phyloP scores from a whole-genome alignment of 495 filamentous ascomycete genomes.

The Trypethelium eluteriae region DNA sequence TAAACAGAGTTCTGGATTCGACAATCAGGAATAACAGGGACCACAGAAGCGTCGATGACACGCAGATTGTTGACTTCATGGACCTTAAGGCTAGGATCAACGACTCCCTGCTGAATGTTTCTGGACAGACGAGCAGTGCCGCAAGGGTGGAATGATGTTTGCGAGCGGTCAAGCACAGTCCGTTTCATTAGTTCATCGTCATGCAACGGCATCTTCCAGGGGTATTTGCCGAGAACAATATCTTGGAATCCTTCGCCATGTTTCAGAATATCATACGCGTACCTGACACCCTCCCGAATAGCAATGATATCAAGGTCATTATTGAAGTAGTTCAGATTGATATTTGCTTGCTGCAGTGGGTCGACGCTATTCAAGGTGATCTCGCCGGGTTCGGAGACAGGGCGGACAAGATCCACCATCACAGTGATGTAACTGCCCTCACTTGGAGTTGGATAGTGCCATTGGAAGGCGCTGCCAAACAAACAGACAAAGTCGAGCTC shows the following conservation, averaged over 20 bases:
- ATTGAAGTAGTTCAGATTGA: background rate
- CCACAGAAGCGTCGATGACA: slow-evolving; percentile 16
- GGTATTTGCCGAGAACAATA: background rate
- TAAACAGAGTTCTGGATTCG: background rate
- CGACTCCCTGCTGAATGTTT: slow-evolving; percentile 12
- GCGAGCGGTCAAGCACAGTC: background rate
- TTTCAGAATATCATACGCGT: background rate
- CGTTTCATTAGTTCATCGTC: background rate
- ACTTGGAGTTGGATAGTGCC: slow-evolving; percentile 27
- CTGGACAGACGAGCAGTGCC: background rate
- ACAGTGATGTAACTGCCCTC: slow-evolving; percentile 48
- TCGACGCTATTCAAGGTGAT: background rate
- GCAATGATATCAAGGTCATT: background rate
- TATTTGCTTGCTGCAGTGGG: background rate
- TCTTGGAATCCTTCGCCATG: background rate
- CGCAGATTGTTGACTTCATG: slow-evolving; percentile 14
- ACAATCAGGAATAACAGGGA: background rate
- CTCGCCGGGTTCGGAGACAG: slow-evolving; percentile 34
- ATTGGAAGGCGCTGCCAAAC: background rate
- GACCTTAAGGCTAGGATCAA: slow-evolving; percentile 13
- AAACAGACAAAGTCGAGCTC: slow-evolving; percentile 53
- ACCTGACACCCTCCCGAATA: background rate
- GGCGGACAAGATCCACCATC: slow-evolving; percentile 54
- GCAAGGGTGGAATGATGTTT: background rate
- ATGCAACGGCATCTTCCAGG: background rate